Conservation (phyloP, 495 filamentous ascomycete species). For the Schizothecium vesticola region DNA sequence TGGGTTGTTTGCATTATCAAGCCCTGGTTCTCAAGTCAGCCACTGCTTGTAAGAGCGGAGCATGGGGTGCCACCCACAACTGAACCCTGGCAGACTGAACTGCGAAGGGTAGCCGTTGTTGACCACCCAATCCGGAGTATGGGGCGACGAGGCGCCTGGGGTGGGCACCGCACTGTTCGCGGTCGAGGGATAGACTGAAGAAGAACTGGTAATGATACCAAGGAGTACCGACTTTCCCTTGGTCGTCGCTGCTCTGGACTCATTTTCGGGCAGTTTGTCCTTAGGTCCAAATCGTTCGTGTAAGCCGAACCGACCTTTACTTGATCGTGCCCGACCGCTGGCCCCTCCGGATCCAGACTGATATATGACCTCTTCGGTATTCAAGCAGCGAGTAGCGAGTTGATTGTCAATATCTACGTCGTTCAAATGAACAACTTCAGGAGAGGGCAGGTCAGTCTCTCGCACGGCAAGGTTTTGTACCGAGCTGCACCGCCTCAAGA, state of each 20-base stretch:
- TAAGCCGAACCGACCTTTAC: not conserved
- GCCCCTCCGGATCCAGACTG: conserved; percentile 11
- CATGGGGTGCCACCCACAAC: conserved; percentile 7
- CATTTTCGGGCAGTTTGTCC: not conserved
- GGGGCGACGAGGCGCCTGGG: conserved; percentile 6
- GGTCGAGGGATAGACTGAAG: conserved; percentile 24
- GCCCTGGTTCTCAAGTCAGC: conserved; percentile 8
- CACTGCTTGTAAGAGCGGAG: not conserved
- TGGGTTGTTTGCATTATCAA: conserved; percentile 11
- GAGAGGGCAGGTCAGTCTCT: conserved; percentile 20
- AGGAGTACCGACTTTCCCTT: not conserved
- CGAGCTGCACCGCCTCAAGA: conserved; percentile 19
- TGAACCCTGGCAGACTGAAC: conserved; percentile 9
- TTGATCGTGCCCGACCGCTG: not conserved
- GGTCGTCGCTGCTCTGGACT: not conserved
- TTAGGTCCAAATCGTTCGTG: not conserved
- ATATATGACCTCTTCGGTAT: conserved; percentile 12
- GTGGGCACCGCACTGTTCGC: conserved; percentile 13
- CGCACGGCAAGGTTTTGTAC: conserved; percentile 11
- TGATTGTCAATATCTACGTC: conserved; percentile 28
- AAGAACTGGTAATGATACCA: conserved; percentile 12
- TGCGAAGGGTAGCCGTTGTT: not conserved
- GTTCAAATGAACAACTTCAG: conserved; percentile 23
- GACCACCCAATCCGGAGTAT: conserved; percentile 2
- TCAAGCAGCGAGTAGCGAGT: conserved; percentile 17